These are phyloP conservation scores for Sanguinoderma infundibulare DNA, from an alignment of 1,284 basidiomycete species.

Conservation along the genomic window DNA sequence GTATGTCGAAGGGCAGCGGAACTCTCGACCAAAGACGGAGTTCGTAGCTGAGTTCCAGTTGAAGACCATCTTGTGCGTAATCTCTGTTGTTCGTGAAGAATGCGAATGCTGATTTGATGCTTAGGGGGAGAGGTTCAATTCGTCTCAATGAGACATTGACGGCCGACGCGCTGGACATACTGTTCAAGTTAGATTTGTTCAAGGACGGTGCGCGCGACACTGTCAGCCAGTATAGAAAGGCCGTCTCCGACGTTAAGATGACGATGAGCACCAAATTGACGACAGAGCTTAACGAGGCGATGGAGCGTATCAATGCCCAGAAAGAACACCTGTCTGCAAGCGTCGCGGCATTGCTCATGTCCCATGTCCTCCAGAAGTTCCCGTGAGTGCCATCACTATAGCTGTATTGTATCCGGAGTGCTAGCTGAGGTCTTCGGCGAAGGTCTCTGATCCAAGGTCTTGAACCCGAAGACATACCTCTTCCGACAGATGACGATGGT, in stretches of 20 bases:
- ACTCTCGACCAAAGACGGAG: background rate
- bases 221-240: background rate
- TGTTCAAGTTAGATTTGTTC: background rate
- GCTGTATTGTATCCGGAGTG: no score
- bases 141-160: background rate
- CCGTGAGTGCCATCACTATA: background rate
- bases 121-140: background rate
- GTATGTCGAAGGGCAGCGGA: constrained; percentile 1
- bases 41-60: background rate
- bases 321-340: background rate
- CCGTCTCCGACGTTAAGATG: background rate
- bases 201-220: background rate
- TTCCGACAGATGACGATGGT: background rate
- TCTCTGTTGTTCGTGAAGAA: background rate
- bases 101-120: background rate
- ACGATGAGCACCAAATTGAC: background rate
- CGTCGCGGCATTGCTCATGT: background rate
- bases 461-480: background rate
- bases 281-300: background rate
- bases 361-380: background rate
- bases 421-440: no score
- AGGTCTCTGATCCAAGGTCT: no score
- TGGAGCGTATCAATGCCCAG: background rate
- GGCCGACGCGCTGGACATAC: background rate
- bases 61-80: background rate